Percentiles rank a stretch among this genome's conserved stretches.
phyloP scores from a whole-genome alignment of 768 basidiomycete genomes.

The Xerocomellus dryophilus region DNA sequence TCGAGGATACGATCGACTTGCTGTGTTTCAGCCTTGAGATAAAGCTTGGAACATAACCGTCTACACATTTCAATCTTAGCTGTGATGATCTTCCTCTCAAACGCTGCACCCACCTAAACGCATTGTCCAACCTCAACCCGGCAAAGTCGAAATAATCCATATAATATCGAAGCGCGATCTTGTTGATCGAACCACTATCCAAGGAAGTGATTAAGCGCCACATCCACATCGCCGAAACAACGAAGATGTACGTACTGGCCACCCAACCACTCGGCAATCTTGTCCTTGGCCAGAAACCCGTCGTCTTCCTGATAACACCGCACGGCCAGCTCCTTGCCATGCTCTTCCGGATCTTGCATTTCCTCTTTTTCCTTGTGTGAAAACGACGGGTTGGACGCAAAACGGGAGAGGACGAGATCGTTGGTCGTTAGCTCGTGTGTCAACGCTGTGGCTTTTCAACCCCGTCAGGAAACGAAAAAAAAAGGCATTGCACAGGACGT shows the following conservation, averaged over 20 bases:
- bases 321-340: conserved; percentile 69
- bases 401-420: conserved; percentile 45
- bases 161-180: conserved; percentile 71
- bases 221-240: neutral
- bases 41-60: conserved; percentile 86
- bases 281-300: conserved; percentile 72
- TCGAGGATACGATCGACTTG: conserved; percentile 97
- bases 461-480: conserved; percentile 19
- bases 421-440: conserved; percentile 53
- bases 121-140: conserved; percentile 76
- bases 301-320: conserved; percentile 88
- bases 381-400: conserved; percentile 38
- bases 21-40: conserved; percentile 93
- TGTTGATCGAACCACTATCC: conserved; percentile 71
- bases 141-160: conserved; percentile 88
- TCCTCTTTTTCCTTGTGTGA: conserved; percentile 56
- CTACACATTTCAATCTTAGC: conserved; percentile 36
- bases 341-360: conserved; percentile 52
- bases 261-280: conserved; percentile 96
- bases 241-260: conserved; percentile 64
- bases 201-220: neutral
- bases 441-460: conserved; percentile 14
- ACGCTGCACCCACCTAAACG: conserved; percentile 65
- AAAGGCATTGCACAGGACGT: conserved; percentile 26
- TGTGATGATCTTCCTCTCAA: neutral